These are phyloP conservation scores for Carex kokanica DNA, from an alignment of 176 grass and related monocot genomes.

Conservation along the genomic window DNA sequence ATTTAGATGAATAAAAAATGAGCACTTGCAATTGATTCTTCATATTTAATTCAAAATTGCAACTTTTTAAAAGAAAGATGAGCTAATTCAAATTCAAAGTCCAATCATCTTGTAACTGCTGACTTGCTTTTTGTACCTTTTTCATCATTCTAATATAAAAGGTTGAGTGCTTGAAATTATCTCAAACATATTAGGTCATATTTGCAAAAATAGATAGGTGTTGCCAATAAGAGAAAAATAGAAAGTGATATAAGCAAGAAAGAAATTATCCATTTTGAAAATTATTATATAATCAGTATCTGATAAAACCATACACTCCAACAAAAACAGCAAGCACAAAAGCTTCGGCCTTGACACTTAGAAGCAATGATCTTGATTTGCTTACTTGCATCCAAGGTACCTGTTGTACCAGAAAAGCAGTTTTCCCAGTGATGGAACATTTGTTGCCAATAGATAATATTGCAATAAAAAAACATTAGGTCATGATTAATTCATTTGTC, in stretches of 20 bases:
- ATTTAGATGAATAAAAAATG: neutral
- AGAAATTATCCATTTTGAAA: neutral
- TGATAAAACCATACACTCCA: constrained; percentile 62
- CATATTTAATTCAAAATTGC: neutral
- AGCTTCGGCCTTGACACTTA: constrained; percentile 60
- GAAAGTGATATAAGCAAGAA: neutral
- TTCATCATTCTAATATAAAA: neutral
- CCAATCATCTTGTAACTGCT: neutral
- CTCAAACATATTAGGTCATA: neutral
- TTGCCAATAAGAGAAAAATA: neutral
- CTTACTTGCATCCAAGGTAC: constrained; percentile 99
- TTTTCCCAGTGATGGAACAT: neutral
- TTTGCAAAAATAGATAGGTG: neutral
- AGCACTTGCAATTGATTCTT: neutral
- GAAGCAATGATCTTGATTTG: constrained; percentile 82
- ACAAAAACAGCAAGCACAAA: constrained; percentile 51
- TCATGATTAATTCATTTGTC: constrained; percentile 18
- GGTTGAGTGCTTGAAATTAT: neutral
- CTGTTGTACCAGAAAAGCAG: constrained; percentile 35
- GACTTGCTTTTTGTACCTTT: neutral
- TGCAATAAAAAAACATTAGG: neutral
- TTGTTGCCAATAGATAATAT: neutral
- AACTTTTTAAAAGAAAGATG: neutral
- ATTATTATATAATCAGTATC: neutral
- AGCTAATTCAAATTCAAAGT: neutral